Conservation (phyloP, 2,329 filamentous ascomycete genomes). For the Fusarium sp. region DNA sequence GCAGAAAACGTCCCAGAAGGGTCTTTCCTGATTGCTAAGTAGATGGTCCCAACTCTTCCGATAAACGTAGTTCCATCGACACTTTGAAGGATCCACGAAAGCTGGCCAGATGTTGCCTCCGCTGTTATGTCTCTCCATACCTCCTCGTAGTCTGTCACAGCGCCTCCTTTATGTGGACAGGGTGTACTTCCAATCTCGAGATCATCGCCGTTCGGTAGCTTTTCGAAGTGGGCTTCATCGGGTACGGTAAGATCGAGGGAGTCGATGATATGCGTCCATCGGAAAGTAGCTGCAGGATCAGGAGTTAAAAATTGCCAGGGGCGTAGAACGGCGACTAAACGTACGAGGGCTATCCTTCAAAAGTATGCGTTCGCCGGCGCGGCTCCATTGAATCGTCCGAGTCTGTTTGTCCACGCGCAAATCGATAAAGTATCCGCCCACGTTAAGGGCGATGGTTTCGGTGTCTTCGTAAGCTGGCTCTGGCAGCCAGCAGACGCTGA, state of each 20-base stretch:
- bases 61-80: conserved; percentile 35
- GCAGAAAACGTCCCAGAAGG: conserved; percentile 2
- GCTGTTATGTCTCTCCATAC: conserved; percentile 43
- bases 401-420: conserved; percentile 24
- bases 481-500: conserved; percentile 47
- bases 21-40: conserved; percentile 29
- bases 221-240: conserved; percentile 43
- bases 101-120: conserved; percentile 7
- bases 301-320: not conserved
- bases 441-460: conserved; percentile 45
- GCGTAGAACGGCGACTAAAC: not conserved
- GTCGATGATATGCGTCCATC: conserved; percentile 47
- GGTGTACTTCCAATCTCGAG: conserved; percentile 39
- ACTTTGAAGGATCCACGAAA: conserved; percentile 44
- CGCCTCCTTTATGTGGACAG: conserved; percentile 30
- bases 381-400: conserved; percentile 41
- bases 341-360: conserved; percentile 38
- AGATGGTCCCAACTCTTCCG: conserved; percentile 38
- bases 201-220: conserved; percentile 42
- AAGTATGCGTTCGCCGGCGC: conserved; percentile 38
- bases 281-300: conserved; percentile 35
- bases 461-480: conserved; percentile 43
- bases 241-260: conserved; percentile 35
- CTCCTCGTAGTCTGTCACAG: conserved; percentile 39
- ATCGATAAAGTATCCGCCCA: conserved; percentile 46